These are phyloP conservation scores for Xerocomus brunneocitrinus DNA, from an alignment of 768 basidiomycete genomes.

Conservation along the genomic window DNA sequence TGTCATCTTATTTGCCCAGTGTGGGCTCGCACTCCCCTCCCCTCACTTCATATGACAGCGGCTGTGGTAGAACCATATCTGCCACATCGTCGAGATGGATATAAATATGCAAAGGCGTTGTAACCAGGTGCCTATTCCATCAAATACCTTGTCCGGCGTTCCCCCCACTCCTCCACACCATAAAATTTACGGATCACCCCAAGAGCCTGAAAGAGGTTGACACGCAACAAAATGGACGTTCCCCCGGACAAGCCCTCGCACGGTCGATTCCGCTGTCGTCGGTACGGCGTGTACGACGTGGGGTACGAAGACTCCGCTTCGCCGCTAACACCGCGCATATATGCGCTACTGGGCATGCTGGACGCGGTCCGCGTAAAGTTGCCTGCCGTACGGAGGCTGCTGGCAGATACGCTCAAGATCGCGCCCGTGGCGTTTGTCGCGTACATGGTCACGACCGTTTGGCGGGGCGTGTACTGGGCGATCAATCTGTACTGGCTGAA, in stretches of 20 bases:
- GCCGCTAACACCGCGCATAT: not conserved
- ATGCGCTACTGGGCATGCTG: not conserved
- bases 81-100: not conserved
- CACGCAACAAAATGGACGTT: not conserved
- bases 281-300: conserved; percentile 21
- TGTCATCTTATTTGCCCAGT: not conserved
- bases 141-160: not conserved
- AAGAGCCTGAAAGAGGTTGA: not conserved
- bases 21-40: not conserved
- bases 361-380: not conserved
- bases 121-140: not conserved
- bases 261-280: conserved; percentile 10
- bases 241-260: not conserved
- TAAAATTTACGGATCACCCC: not conserved
- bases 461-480: conserved; percentile 31
- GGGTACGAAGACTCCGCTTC: conserved; percentile 14
- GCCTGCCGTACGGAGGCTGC: conserved; percentile 2
- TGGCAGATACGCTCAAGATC: conserved; percentile 18
- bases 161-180: not conserved
- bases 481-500: conserved; percentile 34
- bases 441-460: conserved; percentile 28
- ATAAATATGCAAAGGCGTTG: not conserved
- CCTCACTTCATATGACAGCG: not conserved
- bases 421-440: conserved; percentile 16
- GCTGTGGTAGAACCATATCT: not conserved